These are phyloP conservation scores for Lathyrus tuberosus DNA, from an alignment of 306 rosid species.

Conservation along the genomic window DNA sequence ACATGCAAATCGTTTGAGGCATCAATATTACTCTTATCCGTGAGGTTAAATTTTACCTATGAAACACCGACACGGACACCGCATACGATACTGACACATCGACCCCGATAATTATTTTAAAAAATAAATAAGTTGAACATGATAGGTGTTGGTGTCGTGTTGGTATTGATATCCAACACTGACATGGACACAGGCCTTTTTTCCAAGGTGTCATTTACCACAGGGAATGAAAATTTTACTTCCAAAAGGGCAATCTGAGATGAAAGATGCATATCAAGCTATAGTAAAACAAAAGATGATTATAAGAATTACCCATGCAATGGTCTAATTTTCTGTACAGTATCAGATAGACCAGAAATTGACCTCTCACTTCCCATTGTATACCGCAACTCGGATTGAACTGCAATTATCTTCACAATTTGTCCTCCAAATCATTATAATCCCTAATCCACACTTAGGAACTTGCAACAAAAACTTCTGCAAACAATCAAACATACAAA, in stretches of 20 bases:
- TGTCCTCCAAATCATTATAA: constrained; percentile 77
- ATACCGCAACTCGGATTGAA: constrained; percentile 54
- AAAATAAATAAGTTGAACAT: too few species aligned
- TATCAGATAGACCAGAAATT: constrained; percentile 52
- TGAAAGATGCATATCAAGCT: constrained; percentile 28
- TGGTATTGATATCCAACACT: too few species aligned
- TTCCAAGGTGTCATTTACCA: too few species aligned
- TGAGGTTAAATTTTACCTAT: neutral
- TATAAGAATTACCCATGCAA: constrained; percentile 65
- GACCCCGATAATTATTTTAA: too few species aligned
- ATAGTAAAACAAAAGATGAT: constrained; percentile 13
- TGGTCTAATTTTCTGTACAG: constrained; percentile 62
- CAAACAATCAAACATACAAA: constrained; percentile 30
- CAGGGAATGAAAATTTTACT: neutral
- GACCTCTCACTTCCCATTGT: constrained; percentile 70
- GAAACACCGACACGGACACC: too few species aligned
- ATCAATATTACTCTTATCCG: neutral
- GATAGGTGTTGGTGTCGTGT: too few species aligned
- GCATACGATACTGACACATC: too few species aligned
- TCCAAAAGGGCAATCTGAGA: constrained; percentile 8
- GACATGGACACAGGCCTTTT: too few species aligned
- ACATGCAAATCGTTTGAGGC: constrained; percentile 1
- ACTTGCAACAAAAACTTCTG: constrained; percentile 43
- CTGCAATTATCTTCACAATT: constrained; percentile 47
- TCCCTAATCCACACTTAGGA: constrained; percentile 35